Conservation (phyloP, 495 filamentous ascomycete species). For the Daldinia concentrica region DNA sequence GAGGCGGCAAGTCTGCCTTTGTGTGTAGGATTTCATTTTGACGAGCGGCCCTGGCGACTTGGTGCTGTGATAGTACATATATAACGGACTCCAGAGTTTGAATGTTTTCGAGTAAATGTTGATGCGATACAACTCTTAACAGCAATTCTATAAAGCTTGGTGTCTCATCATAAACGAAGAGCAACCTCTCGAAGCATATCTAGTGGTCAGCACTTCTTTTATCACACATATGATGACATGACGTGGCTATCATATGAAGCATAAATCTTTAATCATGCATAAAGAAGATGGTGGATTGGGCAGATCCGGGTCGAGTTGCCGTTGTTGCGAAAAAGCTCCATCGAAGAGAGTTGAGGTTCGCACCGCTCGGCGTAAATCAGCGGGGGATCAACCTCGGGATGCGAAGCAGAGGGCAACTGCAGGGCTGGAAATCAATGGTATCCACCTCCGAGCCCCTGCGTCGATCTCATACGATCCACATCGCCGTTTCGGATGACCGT, state of each 20-base stretch:
- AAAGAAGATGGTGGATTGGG: slow-evolving; percentile 2
- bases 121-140: not conserved
- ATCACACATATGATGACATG: not conserved
- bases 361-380: slow-evolving; percentile 17
- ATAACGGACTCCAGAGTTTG: not conserved
- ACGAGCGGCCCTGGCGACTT: not conserved
- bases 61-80: not conserved
- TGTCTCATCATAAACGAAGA: not conserved
- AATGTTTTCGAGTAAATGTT: not conserved
- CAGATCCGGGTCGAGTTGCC: slow-evolving; percentile 28
- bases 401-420: slow-evolving; percentile 7
- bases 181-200: not conserved
- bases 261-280: slow-evolving; percentile 17
- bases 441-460: slow-evolving; percentile 19
- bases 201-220: not conserved
- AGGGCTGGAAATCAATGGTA: slow-evolving; percentile 5
- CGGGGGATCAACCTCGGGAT: slow-evolving; percentile 37
- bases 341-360: not conserved
- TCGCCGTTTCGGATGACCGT: slow-evolving; percentile 37
- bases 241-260: slow-evolving; percentile 12
- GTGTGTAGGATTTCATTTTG: slow-evolving; percentile 16
- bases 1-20: slow-evolving; percentile 17
- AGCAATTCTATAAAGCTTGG: not conserved
- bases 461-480: slow-evolving; percentile 31
- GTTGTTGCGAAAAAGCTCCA: not conserved